These are phyloP conservation scores for Mimosa pudica DNA, from an alignment of 306 rosid species.

Conservation along the genomic window DNA sequence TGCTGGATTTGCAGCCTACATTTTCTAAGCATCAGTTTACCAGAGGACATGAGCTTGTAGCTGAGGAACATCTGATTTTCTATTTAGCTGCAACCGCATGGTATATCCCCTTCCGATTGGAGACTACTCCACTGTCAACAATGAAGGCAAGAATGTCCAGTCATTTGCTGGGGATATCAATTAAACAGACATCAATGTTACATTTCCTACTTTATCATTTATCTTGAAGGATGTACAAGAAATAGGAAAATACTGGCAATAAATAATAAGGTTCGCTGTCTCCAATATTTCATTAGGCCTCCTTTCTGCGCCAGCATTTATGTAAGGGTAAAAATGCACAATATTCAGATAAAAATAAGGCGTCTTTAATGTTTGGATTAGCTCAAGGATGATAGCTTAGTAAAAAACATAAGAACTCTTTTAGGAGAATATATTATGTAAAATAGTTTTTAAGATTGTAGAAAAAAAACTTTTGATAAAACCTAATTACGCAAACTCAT, in stretches of 20 bases:
- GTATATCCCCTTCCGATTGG: conserved; percentile 31
- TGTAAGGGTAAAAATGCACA: conserved; percentile 18
- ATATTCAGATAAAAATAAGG: conserved; percentile 7
- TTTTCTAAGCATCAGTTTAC: conserved; percentile 89
- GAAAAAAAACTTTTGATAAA: too few relatives aligned
- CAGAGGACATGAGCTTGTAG: conserved; percentile 87
- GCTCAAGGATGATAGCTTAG: too few relatives aligned
- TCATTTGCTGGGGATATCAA: conserved; percentile 27
- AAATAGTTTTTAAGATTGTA: too few relatives aligned
- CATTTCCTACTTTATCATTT: conserved; percentile 18
- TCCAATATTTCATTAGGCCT: not conserved
- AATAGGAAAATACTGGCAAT: not conserved
- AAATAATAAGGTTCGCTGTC: not conserved
- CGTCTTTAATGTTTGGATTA: too few relatives aligned
- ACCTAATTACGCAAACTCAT: not conserved
- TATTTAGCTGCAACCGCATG: not conserved
- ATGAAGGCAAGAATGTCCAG: conserved; percentile 25
- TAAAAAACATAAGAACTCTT: too few relatives aligned
- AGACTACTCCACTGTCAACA: conserved; percentile 3
- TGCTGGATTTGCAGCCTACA: conserved; percentile 73
- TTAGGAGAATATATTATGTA: too few relatives aligned
- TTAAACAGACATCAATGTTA: conserved; percentile 6
- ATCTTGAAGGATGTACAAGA: conserved; percentile 40
- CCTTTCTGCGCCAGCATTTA: conserved; percentile 18
- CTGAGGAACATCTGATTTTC: conserved; percentile 23